Base-by-base conservation (phyloP, 2,329 filamentous ascomycete genomes). In the Beauveria brongniartii region DNA sequence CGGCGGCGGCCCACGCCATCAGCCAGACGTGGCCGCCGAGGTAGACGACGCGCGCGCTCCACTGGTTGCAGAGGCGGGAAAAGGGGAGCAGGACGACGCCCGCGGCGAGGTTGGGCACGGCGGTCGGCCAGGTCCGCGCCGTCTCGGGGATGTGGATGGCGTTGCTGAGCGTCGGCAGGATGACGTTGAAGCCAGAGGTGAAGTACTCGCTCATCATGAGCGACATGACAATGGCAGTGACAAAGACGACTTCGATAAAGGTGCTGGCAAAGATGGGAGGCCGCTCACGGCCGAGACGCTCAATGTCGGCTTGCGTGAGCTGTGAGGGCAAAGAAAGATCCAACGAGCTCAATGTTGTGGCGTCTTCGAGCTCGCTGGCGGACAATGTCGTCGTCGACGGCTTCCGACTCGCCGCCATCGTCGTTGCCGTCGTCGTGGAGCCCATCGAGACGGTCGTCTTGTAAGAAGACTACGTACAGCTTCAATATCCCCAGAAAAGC, bases 121-220 rank as follows among this genome's bases (percentile, higher is more conserved):
- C 85, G 71, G 73, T 84, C 67, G 72, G 88, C 88, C 82, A 90
- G 74, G 74, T 89, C 73, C 67, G 80, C 69, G 68, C 85, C 56
- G 66, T 79, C 69, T 69, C 78, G 0, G 88, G 83, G 47, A 92
- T 90, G 41, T 83, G 61, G 3, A 92, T 77, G 2, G 83, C 78
- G 22, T 71, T 67, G n/a, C 83, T 76, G 4, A 92, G 71, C 0
- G 82, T 83, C 1, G 89, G 89, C 0, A 91, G 73, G 40, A 92
- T 82, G 51, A 63, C 61, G 55, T 65, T 63, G 62, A 65, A 63
- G 41, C 63, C 63, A 14, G 52, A 59, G 22, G 63, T 63, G 30
- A 63, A 62, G 57, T 62, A 65, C 55, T 65, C 63, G 62, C 59
- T 56, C 60, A 56, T 55, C 60, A 57, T 62, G 24, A 54, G 62